phyloP scores from a whole-genome alignment of 2,329 filamentous ascomycete species.

The Mariannaea sp. region DNA sequence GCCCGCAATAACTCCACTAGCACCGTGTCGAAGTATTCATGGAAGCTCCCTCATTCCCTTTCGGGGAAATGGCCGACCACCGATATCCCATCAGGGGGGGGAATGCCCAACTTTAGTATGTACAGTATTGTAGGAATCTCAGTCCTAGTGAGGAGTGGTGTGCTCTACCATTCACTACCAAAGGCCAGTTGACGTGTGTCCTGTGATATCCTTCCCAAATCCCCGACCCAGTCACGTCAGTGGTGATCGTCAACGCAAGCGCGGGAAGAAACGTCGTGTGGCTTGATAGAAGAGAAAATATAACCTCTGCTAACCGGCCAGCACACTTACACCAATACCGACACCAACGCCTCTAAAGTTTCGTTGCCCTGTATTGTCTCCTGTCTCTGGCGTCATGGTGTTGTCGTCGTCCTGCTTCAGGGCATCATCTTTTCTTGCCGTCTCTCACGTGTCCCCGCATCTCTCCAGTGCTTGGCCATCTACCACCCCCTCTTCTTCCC shows the following conservation, averaged over 20 bases:
- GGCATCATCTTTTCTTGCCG: conserved; percentile 32
- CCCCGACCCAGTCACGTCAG: conserved; percentile 7
- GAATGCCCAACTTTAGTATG: conserved; percentile 15
- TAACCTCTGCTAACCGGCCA: neutral
- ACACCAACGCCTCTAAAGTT: conserved; percentile 13
- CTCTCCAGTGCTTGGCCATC: conserved; percentile 23
- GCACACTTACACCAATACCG: neutral
- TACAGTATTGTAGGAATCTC: too few relatives aligned
- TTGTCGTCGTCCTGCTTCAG: conserved; percentile 20
- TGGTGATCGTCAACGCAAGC: conserved; percentile 11
- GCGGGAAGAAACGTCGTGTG: conserved; percentile 9
- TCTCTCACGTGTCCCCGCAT: conserved; percentile 40
- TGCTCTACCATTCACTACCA: too few relatives aligned
- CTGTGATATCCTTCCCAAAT: conserved; percentile 17
- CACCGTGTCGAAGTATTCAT: conserved; percentile 35
- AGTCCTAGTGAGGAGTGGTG: too few relatives aligned
- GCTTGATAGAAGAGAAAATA: neutral
- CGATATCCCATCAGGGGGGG: conserved; percentile 17
- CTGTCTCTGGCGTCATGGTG: conserved; percentile 33
- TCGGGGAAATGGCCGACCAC: conserved; percentile 31
- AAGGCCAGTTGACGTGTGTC: too few relatives aligned
- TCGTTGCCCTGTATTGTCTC: conserved; percentile 14
- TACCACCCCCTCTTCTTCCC: conserved; percentile 10
- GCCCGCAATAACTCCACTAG: conserved; percentile 37
- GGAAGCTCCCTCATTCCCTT: conserved; percentile 36